Evolutionary conservation across 768 basidiomycete species (phyloP).

Genomic region (Kwoniella dendrophila): DNA sequence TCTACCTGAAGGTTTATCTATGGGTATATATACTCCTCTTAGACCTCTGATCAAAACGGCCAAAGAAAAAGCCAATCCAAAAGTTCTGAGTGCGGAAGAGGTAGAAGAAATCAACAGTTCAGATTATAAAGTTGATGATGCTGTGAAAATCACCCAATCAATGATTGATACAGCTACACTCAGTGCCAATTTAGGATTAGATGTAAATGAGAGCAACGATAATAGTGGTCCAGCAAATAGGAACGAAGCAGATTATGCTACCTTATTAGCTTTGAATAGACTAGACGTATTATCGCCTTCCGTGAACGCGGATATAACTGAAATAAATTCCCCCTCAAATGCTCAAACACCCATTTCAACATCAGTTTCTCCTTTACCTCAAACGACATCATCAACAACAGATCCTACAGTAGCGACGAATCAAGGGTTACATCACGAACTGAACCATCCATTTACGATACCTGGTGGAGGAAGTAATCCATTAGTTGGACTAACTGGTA

Average conservation of each 20-base stretch:
- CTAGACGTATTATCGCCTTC: not conserved
- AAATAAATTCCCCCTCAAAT: not conserved
- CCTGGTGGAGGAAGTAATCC: not conserved
- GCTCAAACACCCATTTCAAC: not conserved
- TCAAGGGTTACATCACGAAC: not conserved
- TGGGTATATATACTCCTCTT: constrained; percentile 18
- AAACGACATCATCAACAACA: too few species aligned
- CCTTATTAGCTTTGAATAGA: constrained; percentile 17
- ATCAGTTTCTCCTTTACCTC: not conserved
- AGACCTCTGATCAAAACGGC: constrained; percentile 17
- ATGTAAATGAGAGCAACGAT: constrained; percentile 2
- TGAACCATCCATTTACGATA: not conserved
- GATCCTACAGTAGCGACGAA: not conserved
- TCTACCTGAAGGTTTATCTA: constrained; percentile 31
- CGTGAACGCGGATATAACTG: not conserved
- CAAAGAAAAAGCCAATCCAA: constrained; percentile 12
- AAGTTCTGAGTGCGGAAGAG: constrained; percentile 15
- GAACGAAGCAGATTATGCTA: constrained; percentile 9
- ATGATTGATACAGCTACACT: constrained; percentile 5
- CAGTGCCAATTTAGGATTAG: constrained; percentile 10
- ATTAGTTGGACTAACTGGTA: not conserved
- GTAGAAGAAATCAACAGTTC: constrained; percentile 27
- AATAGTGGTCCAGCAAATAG: not conserved
- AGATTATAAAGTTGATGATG: not conserved
- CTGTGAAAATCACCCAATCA: constrained; percentile 12